Conservation (phyloP, 495 filamentous ascomycete species). For the Amphirosellinia nigrospora region DNA sequence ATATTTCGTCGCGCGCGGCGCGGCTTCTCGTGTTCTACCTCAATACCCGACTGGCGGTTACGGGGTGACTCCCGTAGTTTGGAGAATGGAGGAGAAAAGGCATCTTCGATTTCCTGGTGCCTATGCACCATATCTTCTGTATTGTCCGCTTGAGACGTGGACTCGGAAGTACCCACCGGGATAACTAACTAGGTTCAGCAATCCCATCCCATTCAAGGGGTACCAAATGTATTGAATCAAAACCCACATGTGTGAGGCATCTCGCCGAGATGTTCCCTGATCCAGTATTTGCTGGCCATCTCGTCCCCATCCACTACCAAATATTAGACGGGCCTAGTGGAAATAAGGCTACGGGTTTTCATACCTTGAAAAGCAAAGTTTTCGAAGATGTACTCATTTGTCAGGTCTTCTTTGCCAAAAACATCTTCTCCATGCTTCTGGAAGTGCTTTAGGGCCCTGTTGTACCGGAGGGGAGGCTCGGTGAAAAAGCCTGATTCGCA, state of each 20-base stretch:
- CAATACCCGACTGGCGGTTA: conserved; percentile 26
- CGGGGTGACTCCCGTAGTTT: conserved; percentile 15
- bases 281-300: conserved; percentile 41
- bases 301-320: conserved; percentile 34
- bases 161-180: background rate
- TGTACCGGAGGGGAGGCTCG: conserved; percentile 35
- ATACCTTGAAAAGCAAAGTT: conserved; percentile 36
- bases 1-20: conserved; percentile 35
- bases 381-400: conserved; percentile 41
- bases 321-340: background rate
- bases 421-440: conserved; percentile 31
- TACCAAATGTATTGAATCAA: background rate
- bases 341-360: background rate
- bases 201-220: background rate
- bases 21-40: conserved; percentile 31
- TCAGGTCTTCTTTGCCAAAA: conserved; percentile 28
- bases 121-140: background rate
- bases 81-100: conserved; percentile 1
- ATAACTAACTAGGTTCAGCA: conserved; percentile 18
- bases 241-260: conserved; percentile 39
- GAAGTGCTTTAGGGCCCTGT: conserved; percentile 40
- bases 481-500: conserved; percentile 35
- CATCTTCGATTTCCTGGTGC: background rate
- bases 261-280: conserved; percentile 37
- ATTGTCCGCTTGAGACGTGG: background rate